Evolutionary conservation across 1,139 yeast genomes (phyloP).

Genomic region (Saccharomyces pastorianus): DNA sequence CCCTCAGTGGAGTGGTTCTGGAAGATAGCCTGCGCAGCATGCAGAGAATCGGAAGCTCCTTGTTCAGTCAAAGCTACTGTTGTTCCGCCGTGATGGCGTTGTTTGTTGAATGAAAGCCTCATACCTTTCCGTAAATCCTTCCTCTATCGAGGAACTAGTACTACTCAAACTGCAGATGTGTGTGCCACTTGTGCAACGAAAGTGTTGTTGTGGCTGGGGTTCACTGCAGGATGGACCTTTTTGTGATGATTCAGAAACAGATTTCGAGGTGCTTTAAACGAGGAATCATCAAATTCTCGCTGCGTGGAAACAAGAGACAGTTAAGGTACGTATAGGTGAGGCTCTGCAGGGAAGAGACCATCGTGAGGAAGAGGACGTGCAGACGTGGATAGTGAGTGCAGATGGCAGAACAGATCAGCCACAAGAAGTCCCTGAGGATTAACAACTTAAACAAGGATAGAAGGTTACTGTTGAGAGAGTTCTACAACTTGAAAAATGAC

Average conservation of each 20-base stretch:
- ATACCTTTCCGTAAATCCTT: conserved; percentile 1
- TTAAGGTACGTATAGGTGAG: conserved; percentile 1
- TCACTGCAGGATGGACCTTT: background rate
- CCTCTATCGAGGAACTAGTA: background rate
- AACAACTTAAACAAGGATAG: conserved; percentile 30
- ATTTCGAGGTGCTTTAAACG: background rate
- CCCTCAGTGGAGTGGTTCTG: conserved; percentile 11
- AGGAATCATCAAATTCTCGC: background rate
- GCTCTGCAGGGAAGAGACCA: background rate
- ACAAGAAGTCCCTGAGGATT: conserved; percentile 29
- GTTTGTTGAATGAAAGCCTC: conserved; percentile 6
- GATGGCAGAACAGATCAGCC: conserved; percentile 31
- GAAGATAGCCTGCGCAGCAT: conserved; percentile 17
- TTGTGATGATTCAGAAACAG: background rate
- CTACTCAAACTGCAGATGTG: background rate
- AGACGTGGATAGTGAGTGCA: background rate
- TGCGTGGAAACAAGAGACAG: conserved; percentile 2
- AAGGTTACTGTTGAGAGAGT: conserved; percentile 39
- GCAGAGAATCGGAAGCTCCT: conserved; percentile 13
- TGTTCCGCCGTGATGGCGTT: conserved; percentile 5
- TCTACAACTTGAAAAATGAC: conserved; percentile 34
- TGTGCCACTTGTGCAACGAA: background rate
- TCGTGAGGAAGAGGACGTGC: background rate
- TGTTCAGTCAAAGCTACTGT: conserved; percentile 7
- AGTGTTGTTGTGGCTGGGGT: background rate